Base-by-base conservation (phyloP, 139 green algal species). In the Chlamydomonas applanata region DNA sequence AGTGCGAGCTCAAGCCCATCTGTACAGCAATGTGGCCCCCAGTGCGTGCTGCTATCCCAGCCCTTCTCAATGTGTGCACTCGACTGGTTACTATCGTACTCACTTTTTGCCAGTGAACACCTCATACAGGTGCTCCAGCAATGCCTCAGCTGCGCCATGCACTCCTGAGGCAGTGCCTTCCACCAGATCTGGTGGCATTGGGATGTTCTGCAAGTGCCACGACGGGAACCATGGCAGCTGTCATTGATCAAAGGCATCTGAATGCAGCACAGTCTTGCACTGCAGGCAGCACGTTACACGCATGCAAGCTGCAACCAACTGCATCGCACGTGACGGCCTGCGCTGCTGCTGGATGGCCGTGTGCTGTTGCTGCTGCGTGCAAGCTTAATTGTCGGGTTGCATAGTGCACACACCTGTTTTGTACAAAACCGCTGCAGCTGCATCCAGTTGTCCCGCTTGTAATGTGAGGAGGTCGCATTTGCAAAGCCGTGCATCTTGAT, bases 401-500 rank as follows among this genome's bases (percentile, higher is more conserved):
- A 69, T 69, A 14, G 36, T 4, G 29, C 25, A n/a, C 32, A 29
- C 29, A 73, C 67, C 67, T 73, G 73, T 49, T 74, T 76, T 29
- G n/a, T 35, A 65, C 77, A 79, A 30, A 82, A 83, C 1, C 57
- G 35, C 63, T 78, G 60, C 40, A 91, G 33, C 71, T 87, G 86
- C 32, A 66, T 46, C 84, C 84, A 91, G 77, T 91, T 91, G 77
- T 89, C 84, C 9, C 70, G 65, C 72, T 88, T 88, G 77, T 72
- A 87, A 40, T 80, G 71, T 17, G 72, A 76, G 34, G 76, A 84
- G 16, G 75, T 85, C 32, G 67, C 86, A 69, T 91, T 91, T 4
- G 78, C 82, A 79, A 89, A 91, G 20, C 67, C 71, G 63, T 88
- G 79, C 86, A 91, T 91, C 17, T 89, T 77, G 25, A 91, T 81